Percentiles rank a stretch among this genome's conserved stretches.
These are phyloP conservation scores for Cyphellophora attinorum DNA, from an alignment of 2,329 filamentous ascomycete genomes.

Conservation along the genomic window DNA sequence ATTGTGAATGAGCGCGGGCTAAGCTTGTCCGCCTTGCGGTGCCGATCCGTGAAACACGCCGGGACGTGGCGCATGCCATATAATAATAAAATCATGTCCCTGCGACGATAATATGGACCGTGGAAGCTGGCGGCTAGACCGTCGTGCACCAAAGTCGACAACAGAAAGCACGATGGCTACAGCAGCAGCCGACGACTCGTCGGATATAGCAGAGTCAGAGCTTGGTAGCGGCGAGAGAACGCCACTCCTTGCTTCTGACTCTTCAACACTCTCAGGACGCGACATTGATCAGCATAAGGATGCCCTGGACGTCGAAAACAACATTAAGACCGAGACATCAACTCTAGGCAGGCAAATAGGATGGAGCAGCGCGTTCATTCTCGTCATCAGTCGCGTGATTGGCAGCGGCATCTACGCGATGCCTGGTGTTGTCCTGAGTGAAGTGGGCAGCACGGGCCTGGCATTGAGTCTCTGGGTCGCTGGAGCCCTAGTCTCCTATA, in stretches of 20 bases:
- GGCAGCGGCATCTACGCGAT: slow-evolving; percentile 65
- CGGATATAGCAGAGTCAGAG: no score
- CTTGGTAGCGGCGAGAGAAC: background rate
- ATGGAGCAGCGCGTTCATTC: slow-evolving; percentile 56
- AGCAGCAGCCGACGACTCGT: background rate
- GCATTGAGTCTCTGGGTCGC: slow-evolving; percentile 54
- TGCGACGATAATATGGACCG: background rate
- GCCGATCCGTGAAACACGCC: background rate
- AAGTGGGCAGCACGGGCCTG: slow-evolving; percentile 57
- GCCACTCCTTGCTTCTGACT: background rate
- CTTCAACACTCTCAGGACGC: background rate
- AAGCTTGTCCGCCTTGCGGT: no score
- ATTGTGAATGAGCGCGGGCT: no score
- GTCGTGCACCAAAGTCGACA: no score
- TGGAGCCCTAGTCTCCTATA: slow-evolving; percentile 52
- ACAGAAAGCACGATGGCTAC: no score
- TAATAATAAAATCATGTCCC: no score
- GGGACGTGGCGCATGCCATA: background rate
- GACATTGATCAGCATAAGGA: slow-evolving; percentile 30
- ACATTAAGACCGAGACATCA: slow-evolving; percentile 51
- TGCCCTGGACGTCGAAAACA: slow-evolving; percentile 56
- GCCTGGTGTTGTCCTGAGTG: slow-evolving; percentile 56
- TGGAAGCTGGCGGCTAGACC: background rate
- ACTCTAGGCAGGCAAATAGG: slow-evolving; percentile 49
- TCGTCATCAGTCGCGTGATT: slow-evolving; percentile 60